Evolutionary conservation across 2,329 filamentous ascomycete genomes (phyloP).

Genomic region (Stagonosporopsis rhizophila): DNA sequence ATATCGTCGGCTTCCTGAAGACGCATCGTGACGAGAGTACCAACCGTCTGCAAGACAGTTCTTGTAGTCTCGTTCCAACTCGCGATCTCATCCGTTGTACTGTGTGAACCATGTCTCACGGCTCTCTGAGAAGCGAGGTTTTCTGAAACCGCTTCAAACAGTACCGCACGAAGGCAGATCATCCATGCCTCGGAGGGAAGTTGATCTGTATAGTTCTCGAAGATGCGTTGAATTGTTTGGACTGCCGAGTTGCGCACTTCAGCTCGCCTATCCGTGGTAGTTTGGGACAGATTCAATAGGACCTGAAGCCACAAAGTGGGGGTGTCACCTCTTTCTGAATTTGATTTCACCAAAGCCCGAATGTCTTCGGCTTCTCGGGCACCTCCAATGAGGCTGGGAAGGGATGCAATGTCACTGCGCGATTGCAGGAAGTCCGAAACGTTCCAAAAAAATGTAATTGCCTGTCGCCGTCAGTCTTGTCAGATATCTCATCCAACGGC

Average conservation of each 20-base stretch:
- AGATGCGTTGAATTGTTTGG: slow-evolving; percentile 88
- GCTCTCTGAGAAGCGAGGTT: slow-evolving; percentile 53
- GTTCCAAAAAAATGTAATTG: slow-evolving; percentile 95
- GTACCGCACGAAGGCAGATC: slow-evolving; percentile 78
- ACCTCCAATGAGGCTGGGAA: slow-evolving; percentile 36
- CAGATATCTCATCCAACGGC: neutral
- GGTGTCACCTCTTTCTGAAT: slow-evolving; percentile 67
- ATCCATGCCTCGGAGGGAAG: slow-evolving; percentile 82
- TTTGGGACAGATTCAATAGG: slow-evolving; percentile 72
- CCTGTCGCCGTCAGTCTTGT: slow-evolving; percentile 56
- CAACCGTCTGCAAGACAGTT: slow-evolving; percentile 46
- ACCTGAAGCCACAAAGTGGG: slow-evolving; percentile 81
- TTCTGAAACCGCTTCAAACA: slow-evolving; percentile 77
- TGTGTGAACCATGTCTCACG: slow-evolving; percentile 22
- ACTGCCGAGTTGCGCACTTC: slow-evolving; percentile 88
- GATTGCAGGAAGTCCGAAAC: slow-evolving; percentile 82
- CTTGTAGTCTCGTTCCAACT: slow-evolving; percentile 53
- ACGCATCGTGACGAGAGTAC: slow-evolving; percentile 73
- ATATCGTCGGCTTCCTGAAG: slow-evolving; percentile 74
- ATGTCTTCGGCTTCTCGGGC: slow-evolving; percentile 59
- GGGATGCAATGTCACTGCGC: slow-evolving; percentile 51
- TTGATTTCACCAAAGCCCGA: slow-evolving; percentile 64
- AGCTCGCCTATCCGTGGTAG: slow-evolving; percentile 73
- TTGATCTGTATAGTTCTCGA: slow-evolving; percentile 87
- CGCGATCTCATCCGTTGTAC: slow-evolving; percentile 29